Evolutionary conservation across 345 rosid species (phyloP).

Genomic region (Lepidium didymum): DNA sequence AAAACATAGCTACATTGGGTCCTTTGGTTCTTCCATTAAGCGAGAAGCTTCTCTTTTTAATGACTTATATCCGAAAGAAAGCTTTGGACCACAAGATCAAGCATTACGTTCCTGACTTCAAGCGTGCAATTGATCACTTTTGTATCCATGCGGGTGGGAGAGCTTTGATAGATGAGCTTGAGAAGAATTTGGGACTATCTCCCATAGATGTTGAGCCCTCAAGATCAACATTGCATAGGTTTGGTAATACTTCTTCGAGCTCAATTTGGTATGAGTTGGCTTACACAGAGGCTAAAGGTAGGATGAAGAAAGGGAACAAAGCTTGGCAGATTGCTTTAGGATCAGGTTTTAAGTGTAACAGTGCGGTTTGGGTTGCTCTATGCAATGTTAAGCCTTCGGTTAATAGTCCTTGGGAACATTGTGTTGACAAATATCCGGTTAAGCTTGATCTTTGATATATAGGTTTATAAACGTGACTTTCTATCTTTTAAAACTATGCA

Average conservation of each 20-base stretch:
- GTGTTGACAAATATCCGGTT: slow-evolving; percentile 56
- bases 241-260: slow-evolving; percentile 29
- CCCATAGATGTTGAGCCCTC: slow-evolving; percentile 20
- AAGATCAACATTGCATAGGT: slow-evolving; percentile 25
- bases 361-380: slow-evolving; percentile 25
- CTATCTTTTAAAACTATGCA: too few relatives aligned
- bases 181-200: slow-evolving; percentile 6
- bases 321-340: slow-evolving; percentile 34
- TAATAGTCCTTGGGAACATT: slow-evolving; percentile 57
- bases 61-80: slow-evolving; percentile 48
- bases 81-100: slow-evolving; percentile 38
- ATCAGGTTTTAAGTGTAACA: slow-evolving; percentile 30
- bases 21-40: slow-evolving; percentile 79
- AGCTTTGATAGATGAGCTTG: slow-evolving; percentile 25
- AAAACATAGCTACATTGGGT: slow-evolving; percentile 72
- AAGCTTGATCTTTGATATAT: slow-evolving; percentile 30
- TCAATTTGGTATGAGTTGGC: slow-evolving; percentile 31
- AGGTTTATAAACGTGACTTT: not conserved
- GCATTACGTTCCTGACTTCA: slow-evolving; percentile 67
- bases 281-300: slow-evolving; percentile 27
- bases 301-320: slow-evolving; percentile 26
- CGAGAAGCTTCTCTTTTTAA: slow-evolving; percentile 66
- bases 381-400: slow-evolving; percentile 27
- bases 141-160: slow-evolving; percentile 37
- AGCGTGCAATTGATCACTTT: slow-evolving; percentile 78